Conservation (phyloP, 2,329 filamentous ascomycete genomes). For the Penicillium sp. region DNA sequence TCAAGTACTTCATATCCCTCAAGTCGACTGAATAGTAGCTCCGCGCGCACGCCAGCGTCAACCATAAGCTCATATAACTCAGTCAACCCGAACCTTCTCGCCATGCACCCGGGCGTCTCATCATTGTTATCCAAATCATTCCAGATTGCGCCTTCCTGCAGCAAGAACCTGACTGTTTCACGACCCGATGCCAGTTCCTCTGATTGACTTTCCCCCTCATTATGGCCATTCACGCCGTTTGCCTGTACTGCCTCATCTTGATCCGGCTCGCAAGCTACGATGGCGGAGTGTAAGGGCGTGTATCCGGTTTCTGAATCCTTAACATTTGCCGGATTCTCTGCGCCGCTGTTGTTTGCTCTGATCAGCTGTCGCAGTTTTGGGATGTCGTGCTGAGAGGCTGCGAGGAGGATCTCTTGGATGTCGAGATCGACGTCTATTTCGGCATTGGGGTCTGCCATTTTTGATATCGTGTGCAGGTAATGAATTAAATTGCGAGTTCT, state of each 20-base stretch:
- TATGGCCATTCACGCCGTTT: conserved; percentile 18
- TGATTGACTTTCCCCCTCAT: background rate
- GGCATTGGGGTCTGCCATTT: conserved; percentile 9
- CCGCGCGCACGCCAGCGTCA: conserved; percentile 84
- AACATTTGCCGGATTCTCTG: conserved; percentile 60
- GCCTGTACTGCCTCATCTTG: conserved; percentile 23
- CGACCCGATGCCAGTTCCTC: conserved; percentile 57
- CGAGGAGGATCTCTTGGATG: conserved; percentile 61
- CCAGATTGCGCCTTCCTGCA: conserved; percentile 92
- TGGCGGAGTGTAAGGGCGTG: conserved; percentile 84
- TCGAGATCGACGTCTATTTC: conserved; percentile 33
- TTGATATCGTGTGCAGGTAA: background rate
- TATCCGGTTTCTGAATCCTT: conserved; percentile 82
- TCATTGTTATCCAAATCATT: conserved; percentile 84
- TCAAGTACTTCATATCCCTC: conserved; percentile 72
- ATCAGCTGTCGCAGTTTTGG: conserved; percentile 66
- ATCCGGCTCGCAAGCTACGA: conserved; percentile 64
- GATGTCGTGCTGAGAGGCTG: conserved; percentile 64
- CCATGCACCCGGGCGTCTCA: conserved; percentile 90
- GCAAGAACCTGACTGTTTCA: conserved; percentile 68
- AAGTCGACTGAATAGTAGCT: conserved; percentile 77
- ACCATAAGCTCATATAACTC: conserved; percentile 78
- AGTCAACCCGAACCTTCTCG: conserved; percentile 62
- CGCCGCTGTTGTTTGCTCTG: conserved; percentile 42
- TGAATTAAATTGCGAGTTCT: background rate